phyloP scores from a whole-genome alignment of 371 early-diverging fungal species.

The Actinomortierella ambigua region DNA sequence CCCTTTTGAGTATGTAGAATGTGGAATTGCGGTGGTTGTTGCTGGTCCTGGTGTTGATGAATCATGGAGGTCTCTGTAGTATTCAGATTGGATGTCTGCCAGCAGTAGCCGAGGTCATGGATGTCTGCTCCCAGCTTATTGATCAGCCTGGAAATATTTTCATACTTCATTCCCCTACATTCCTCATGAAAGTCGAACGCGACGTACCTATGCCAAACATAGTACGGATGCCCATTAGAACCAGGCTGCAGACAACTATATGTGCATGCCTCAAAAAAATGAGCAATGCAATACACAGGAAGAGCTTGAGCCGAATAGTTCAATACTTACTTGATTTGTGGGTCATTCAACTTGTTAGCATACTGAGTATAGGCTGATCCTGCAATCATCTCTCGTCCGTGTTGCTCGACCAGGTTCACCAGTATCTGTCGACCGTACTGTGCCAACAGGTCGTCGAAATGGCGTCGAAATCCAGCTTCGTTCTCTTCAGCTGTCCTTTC shows the following conservation, averaged over 20 bases:
- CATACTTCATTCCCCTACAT: slow-evolving; percentile 91
- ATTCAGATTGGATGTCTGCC: slow-evolving; percentile 48
- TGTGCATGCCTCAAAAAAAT: no score
- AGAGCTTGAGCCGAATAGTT: slow-evolving; percentile 46
- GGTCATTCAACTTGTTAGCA: slow-evolving; percentile 55
- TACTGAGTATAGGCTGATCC: slow-evolving; percentile 75
- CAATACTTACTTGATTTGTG: slow-evolving; percentile 33
- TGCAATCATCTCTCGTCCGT: slow-evolving; percentile 86
- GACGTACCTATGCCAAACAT: slow-evolving; percentile 57
- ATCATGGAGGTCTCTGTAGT: no score
- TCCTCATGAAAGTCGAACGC: slow-evolving; percentile 98
- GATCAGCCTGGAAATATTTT: slow-evolving; percentile 62
- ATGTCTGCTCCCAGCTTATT: slow-evolving; percentile 74
- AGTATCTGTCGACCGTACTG: slow-evolving; percentile 83
- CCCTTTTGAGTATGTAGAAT: slow-evolving; percentile 68
- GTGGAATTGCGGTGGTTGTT: no score
- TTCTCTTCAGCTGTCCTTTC: slow-evolving; percentile 65
- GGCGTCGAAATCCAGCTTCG: slow-evolving; percentile 61
- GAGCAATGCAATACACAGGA: no score
- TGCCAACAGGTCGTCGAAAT: slow-evolving; percentile 72
- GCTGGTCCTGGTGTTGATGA: no score
- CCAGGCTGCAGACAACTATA: no score
- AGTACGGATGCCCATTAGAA: no score
- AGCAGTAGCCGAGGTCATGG: slow-evolving; percentile 67
- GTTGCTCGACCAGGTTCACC: slow-evolving; percentile 91